Evolutionary conservation across 1,284 basidiomycete species (phyloP).

Genomic region (Ustilago bromivora): DNA sequence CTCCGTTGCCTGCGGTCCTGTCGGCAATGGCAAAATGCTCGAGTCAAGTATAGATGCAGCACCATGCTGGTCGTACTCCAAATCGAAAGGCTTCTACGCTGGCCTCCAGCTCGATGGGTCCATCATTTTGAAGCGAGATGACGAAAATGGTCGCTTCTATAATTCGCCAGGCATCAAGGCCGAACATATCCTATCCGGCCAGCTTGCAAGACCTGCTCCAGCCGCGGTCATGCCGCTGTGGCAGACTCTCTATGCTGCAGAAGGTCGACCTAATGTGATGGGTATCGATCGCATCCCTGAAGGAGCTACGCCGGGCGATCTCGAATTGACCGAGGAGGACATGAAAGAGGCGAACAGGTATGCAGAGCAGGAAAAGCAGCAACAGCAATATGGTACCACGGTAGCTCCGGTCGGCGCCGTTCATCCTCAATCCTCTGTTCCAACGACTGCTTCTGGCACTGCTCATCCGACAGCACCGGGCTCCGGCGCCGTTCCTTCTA

Average conservation of each 20-base stretch:
- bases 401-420: constrained; percentile 25
- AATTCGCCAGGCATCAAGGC: constrained; percentile 48
- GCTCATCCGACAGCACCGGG: not conserved
- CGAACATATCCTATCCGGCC: constrained; percentile 52
- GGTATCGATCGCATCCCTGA: constrained; percentile 59
- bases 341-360: constrained; percentile 40
- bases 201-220: constrained; percentile 41
- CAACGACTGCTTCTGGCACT: constrained; percentile 5
- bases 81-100: constrained; percentile 69
- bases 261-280: constrained; percentile 58
- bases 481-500: not conserved
- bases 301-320: constrained; percentile 59
- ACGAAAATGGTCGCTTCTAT: constrained; percentile 65
- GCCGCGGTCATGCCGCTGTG: constrained; percentile 55
- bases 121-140: constrained; percentile 61
- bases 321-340: constrained; percentile 52
- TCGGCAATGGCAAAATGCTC: constrained; percentile 69
- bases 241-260: constrained; percentile 64
- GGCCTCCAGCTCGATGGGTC: constrained; percentile 68
- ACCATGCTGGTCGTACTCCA: constrained; percentile 68
- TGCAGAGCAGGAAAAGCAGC: constrained; percentile 31
- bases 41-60: constrained; percentile 61
- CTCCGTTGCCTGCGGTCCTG: constrained; percentile 64
- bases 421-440: constrained; percentile 14
- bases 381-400: constrained; percentile 9